These are phyloP conservation scores for Verticillium klebahnii DNA, from an alignment of 2,329 filamentous ascomycete species.

Conservation along the genomic window DNA sequence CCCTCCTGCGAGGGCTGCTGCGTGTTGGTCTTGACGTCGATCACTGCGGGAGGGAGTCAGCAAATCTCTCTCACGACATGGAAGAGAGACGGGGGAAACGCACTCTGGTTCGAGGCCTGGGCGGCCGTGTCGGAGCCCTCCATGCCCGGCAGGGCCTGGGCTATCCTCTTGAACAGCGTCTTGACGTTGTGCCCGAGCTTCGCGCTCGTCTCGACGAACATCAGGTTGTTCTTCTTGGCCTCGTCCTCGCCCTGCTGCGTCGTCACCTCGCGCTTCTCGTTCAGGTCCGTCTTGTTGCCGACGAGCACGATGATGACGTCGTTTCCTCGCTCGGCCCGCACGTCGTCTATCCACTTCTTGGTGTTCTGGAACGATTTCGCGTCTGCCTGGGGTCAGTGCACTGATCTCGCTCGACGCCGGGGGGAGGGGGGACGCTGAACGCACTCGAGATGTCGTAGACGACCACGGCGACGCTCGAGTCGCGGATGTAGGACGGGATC, in stretches of 20 bases:
- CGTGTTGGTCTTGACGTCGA: conserved; percentile 83
- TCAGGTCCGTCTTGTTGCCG: conserved; percentile 98
- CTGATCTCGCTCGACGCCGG: background rate
- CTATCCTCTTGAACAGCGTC: conserved; percentile 94
- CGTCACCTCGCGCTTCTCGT: conserved; percentile 96
- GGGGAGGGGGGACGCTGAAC: conserved; percentile 11
- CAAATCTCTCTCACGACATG: conserved; percentile 3
- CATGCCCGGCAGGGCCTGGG: conserved; percentile 96
- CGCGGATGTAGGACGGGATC: conserved; percentile 97
- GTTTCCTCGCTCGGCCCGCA: conserved; percentile 91
- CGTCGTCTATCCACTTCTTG: conserved; percentile 98
- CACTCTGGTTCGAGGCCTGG: conserved; percentile 72
- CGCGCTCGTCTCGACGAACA: conserved; percentile 98
- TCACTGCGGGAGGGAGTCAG: conserved; percentile 55
- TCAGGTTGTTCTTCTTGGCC: conserved; percentile 94
- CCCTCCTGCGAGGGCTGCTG: conserved; percentile 67
- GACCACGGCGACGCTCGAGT: conserved; percentile 95
- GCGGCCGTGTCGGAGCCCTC: conserved; percentile 80
- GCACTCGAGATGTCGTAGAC: conserved; percentile 96
- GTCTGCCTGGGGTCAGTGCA: conserved; percentile 40
- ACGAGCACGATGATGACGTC: conserved; percentile 99
- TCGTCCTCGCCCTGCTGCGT: conserved; percentile 96
- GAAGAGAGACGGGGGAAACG: conserved; percentile 26
- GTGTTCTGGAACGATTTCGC: conserved; percentile 98
- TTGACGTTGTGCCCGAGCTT: conserved; percentile 99